A percentile compares a stretch with the other conserved stretches of the same genome.
These are phyloP conservation scores for Musa balbisiana DNA, from an alignment of 202 grass and related monocot genomes.

Conservation along the genomic window DNA sequence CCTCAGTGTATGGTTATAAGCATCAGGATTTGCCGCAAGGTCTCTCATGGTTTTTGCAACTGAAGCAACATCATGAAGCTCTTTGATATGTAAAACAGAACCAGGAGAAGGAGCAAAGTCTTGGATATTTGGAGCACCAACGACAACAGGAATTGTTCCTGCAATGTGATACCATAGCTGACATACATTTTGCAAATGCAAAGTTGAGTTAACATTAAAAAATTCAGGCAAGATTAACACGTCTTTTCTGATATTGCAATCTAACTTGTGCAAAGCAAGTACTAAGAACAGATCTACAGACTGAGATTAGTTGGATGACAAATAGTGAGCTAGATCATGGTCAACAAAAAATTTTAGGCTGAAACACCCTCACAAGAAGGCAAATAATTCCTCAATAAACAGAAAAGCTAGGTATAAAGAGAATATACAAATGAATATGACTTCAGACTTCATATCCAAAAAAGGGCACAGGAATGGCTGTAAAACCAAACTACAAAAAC, in stretches of 20 bases:
- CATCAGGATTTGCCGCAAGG: constrained; percentile 54
- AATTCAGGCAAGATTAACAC: background rate
- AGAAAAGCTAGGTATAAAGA: too few species aligned
- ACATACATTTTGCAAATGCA: background rate
- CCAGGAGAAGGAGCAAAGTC: constrained; percentile 71
- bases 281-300: too few species aligned
- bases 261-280: too few species aligned
- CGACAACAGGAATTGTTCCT: constrained; percentile 83
- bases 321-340: too few species aligned
- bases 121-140: constrained; percentile 93
- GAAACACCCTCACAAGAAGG: too few species aligned
- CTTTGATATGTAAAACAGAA: constrained; percentile 83
- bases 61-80: constrained; percentile 57
- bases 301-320: too few species aligned
- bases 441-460: background rate
- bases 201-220: background rate
- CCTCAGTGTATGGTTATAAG: constrained; percentile 82
- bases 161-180: constrained; percentile 4
- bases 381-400: too few species aligned
- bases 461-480: background rate
- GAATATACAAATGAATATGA: too few species aligned
- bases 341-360: too few species aligned
- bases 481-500: background rate
- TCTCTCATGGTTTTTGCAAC: constrained; percentile 67
- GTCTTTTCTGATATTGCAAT: too few species aligned